Conservation (phyloP, 2,329 filamentous ascomycete species). For the Xylaria arbuscula region DNA sequence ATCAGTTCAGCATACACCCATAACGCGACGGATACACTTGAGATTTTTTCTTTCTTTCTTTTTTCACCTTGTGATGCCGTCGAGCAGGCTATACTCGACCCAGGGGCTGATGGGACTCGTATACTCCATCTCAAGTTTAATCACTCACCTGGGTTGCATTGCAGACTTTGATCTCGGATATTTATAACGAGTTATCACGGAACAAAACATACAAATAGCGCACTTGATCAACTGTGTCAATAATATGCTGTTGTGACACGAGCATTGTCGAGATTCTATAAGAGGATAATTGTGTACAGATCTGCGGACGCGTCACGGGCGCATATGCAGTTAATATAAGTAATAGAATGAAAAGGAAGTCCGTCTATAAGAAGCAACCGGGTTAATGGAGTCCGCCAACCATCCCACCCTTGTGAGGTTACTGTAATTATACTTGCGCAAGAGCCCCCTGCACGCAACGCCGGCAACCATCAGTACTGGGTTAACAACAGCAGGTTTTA, state of each 20-base stretch:
- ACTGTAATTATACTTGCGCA: neutral
- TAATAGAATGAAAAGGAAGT: conserved; percentile 1
- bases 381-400: conserved; percentile 34
- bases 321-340: conserved; percentile 20
- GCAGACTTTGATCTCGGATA: too few relatives aligned
- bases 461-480: neutral
- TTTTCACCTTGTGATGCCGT: too few relatives aligned
- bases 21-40: too few relatives aligned
- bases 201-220: neutral
- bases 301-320: neutral
- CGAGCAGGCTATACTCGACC: too few relatives aligned
- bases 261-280: neutral
- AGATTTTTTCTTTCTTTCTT: too few relatives aligned
- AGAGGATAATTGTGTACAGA: conserved; percentile 5
- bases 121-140: too few relatives aligned
- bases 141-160: too few relatives aligned
- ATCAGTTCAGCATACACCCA: too few relatives aligned
- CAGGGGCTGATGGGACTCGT: too few relatives aligned
- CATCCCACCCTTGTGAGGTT: conserved; percentile 1
- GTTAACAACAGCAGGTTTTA: conserved; percentile 1
- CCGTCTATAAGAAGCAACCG: conserved; percentile 12
- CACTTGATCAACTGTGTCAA: neutral
- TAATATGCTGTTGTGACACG: neutral
- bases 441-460: neutral
- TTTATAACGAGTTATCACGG: too few relatives aligned